Evolutionary conservation across 2,329 filamentous ascomycete genomes (phyloP).

Genomic region (Exophiala sp.): DNA sequence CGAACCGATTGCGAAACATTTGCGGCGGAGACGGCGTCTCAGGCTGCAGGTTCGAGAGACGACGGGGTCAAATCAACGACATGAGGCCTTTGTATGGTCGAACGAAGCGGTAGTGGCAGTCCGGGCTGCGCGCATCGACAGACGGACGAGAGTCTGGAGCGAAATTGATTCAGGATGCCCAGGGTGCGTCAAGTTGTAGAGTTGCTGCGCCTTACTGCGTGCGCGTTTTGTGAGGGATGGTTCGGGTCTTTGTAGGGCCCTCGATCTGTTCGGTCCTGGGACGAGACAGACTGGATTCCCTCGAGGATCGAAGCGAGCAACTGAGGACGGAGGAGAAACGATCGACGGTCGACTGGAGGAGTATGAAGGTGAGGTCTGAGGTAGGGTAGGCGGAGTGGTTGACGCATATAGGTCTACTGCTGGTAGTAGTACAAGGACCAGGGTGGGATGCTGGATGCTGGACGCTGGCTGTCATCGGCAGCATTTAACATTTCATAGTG

Average conservation of each 20-base stretch:
- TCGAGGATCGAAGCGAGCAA: slow-evolving; percentile 4
- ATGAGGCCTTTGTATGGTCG: slow-evolving; percentile 18
- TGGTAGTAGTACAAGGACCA: slow-evolving; percentile 4
- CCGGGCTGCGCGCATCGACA: slow-evolving; percentile 11
- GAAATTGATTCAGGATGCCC: slow-evolving; percentile 4
- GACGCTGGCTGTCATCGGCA: slow-evolving; percentile 1
- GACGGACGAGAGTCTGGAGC: neutral
- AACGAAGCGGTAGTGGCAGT: slow-evolving; percentile 4
- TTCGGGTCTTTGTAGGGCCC: slow-evolving; percentile 1
- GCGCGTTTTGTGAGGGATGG: slow-evolving; percentile 9
- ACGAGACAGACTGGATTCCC: slow-evolving; percentile 2
- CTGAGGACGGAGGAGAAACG: slow-evolving; percentile 12
- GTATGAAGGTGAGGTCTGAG: slow-evolving; percentile 6
- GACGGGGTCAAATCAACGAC: slow-evolving; percentile 24
- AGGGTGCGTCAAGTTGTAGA: slow-evolving; percentile 10
- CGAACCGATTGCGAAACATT: slow-evolving; percentile 48
- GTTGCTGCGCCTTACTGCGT: slow-evolving; percentile 23
- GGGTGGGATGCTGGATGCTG: slow-evolving; percentile 3
- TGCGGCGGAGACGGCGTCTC: slow-evolving; percentile 27
- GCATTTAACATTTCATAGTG: slow-evolving; percentile 1
- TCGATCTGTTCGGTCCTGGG: neutral
- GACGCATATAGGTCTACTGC: neutral
- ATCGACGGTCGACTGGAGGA: slow-evolving; percentile 8
- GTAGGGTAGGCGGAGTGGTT: neutral
- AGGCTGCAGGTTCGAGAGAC: slow-evolving; percentile 18